Evolutionary conservation across 2,329 filamentous ascomycete genomes (phyloP), one percentile per base, ranked within the genome.

Genomic region (Didymella pomorum): DNA sequence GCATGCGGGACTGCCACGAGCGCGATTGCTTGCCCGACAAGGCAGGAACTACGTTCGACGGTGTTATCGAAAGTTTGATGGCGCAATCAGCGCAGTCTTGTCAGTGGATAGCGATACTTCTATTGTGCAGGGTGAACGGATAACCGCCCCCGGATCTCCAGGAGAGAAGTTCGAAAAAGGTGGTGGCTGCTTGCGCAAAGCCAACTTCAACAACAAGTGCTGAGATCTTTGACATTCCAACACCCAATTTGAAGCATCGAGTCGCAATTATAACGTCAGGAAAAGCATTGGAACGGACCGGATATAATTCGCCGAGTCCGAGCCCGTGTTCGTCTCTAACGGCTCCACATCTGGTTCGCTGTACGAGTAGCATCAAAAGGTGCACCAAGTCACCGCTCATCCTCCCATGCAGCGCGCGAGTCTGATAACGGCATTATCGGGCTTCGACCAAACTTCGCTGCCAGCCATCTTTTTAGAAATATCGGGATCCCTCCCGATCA

Each of bases 81-180:
- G 37, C 49, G 49, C 29, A 37, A 43, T 52, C 49, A 48, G 41
- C 46, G 26, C 56, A 50, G 51, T 39, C 26, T 33, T 39, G 23
- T 23, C 28, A 29, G 50, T 54, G 50, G 45, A 35, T 29, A 58
- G 25, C 25, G 29, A 50, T 26, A 31, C 25, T 35, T 45, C 5
- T 50, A 21, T 50, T 29, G 47, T 58, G 56, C 56, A 54, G 56
- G 56, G 56, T 35, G 50, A 51, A 49, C 56, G 50, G 46, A 58
- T 26, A 58, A 58, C 46, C 56, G 50, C 46, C 50, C 55, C 56
- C 56, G 56, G 56, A 58, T 58, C 26, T 46, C 45, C 50, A 58
- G 11, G 25, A 46, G 31, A 45, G 50, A 21, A 21, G 5, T 54
- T 58, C 45, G 50, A 58, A 41, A 54, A 54, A 31, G 37, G 23